These are phyloP conservation scores for Ophiocordyceps robertsii DNA, from an alignment of 2,329 filamentous ascomycete genomes.

Conservation along the genomic window DNA sequence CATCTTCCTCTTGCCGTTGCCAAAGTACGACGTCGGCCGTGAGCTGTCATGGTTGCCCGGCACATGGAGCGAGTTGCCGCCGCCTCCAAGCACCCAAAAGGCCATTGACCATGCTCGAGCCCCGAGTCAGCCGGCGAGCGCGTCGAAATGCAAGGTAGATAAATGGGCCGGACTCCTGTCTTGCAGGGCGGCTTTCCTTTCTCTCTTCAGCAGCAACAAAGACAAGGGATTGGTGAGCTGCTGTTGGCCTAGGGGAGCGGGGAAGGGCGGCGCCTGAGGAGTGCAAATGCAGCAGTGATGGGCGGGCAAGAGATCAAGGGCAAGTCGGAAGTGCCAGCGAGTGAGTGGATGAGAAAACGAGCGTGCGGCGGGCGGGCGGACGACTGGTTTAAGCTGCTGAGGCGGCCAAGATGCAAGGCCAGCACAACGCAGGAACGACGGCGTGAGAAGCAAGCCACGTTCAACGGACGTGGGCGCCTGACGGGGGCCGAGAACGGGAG, in stretches of 20 bases:
- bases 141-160: background rate
- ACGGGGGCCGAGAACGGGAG: background rate
- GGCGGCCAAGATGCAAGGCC: background rate
- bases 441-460: background rate
- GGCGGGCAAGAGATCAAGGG: too few species aligned
- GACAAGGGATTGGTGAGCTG: background rate
- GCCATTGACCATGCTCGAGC: slow-evolving; percentile 23
- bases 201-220: background rate
- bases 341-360: background rate
- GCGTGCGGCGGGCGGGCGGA: background rate
- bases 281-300: background rate
- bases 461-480: background rate
- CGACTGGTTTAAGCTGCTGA: background rate
- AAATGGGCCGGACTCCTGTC: background rate
- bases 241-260: background rate
- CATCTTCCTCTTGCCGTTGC: background rate
- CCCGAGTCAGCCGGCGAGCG: background rate
- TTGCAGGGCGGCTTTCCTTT: too few species aligned
- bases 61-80: slow-evolving; percentile 9
- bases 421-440: background rate
- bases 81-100: slow-evolving; percentile 24
- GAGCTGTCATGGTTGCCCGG: slow-evolving; percentile 7
- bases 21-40: background rate
- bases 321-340: background rate
- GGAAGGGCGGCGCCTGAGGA: background rate